phyloP scores from a whole-genome alignment of 139 green algal species.

The Ettlia oleoabundans region DNA sequence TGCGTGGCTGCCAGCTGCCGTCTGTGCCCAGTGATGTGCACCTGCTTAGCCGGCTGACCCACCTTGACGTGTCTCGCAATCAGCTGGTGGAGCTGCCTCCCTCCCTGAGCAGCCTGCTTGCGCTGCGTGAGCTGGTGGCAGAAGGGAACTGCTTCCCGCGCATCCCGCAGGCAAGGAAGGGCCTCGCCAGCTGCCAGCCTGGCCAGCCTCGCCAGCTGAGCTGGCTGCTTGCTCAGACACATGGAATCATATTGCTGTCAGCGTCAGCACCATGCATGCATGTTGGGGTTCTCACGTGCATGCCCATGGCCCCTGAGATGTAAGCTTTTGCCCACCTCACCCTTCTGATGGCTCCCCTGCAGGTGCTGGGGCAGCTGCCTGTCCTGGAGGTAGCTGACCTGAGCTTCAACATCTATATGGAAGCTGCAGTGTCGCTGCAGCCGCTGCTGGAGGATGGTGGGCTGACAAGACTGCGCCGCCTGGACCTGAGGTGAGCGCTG shows the following conservation, averaged over 20 bases:
- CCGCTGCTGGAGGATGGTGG: neutral
- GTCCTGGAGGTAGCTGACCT: conserved; percentile 29
- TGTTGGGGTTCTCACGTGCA: too few relatives aligned
- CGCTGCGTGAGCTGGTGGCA: conserved; percentile 27
- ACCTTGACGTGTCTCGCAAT: conserved; percentile 35
- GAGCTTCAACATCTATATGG: conserved; percentile 40
- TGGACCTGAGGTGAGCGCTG: conserved; percentile 22
- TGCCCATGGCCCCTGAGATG: too few relatives aligned
- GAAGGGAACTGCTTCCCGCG: conserved; percentile 41
- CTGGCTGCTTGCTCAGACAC: too few relatives aligned
- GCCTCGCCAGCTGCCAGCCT: neutral
- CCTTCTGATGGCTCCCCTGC: neutral
- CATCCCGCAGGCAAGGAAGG: conserved; percentile 12
- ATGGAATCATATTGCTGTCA: too few relatives aligned
- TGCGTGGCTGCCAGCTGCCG: conserved; percentile 25
- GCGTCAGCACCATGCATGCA: too few relatives aligned
- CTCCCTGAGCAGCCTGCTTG: neutral
- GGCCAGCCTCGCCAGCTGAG: neutral
- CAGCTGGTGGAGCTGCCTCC: conserved; percentile 32
- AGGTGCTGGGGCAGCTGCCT: conserved; percentile 31
- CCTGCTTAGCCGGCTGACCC: conserved; percentile 1
- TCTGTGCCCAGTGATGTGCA: neutral
- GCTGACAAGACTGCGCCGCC: neutral
- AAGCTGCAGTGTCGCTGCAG: conserved; percentile 1
- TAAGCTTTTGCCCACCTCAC: too few relatives aligned